phyloP scores from a whole-genome alignment of 768 basidiomycete genomes.

The Hericium rajendrae region DNA sequence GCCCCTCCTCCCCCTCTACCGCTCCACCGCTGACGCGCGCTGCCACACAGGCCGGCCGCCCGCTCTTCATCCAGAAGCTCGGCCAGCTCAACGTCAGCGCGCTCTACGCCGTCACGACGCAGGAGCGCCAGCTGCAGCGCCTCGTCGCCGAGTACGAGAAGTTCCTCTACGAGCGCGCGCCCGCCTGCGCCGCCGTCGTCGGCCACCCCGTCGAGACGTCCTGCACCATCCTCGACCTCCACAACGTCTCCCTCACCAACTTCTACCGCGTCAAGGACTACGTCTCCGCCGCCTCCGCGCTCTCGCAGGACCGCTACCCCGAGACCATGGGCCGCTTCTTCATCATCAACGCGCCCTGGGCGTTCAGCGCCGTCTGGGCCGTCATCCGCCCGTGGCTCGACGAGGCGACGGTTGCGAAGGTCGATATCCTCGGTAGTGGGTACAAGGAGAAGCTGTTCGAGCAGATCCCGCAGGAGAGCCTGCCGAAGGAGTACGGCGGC shows the following conservation, averaged over 20 bases:
- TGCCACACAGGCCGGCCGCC: conserved; percentile 74
- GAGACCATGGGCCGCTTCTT: conserved; percentile 98
- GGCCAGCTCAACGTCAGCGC: conserved; percentile 82
- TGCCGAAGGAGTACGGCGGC: conserved; percentile 84
- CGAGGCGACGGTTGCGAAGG: conserved; percentile 90
- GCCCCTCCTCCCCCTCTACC: background rate
- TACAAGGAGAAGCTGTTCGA: conserved; percentile 69
- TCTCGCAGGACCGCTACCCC: conserved; percentile 89
- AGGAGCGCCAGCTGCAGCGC: conserved; percentile 79
- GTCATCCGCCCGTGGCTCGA: conserved; percentile 92
- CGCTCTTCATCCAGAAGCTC: conserved; percentile 89
- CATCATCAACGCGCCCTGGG: conserved; percentile 96
- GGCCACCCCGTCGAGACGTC: conserved; percentile 93
- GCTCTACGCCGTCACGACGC: conserved; percentile 74
- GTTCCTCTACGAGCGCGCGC: conserved; percentile 70
- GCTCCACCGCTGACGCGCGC: background rate
- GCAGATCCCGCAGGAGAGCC: conserved; percentile 79
- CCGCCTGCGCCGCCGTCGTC: conserved; percentile 57
- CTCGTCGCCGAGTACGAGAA: conserved; percentile 93
- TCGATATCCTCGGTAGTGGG: conserved; percentile 72
- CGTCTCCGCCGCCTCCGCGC: conserved; percentile 59
- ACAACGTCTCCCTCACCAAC: conserved; percentile 54
- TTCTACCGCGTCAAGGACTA: conserved; percentile 94
- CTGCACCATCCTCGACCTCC: conserved; percentile 94
- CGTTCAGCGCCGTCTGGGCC: conserved; percentile 81